A percentile compares a stretch with the other conserved stretches of the same genome.
Evolutionary conservation across 2,329 filamentous ascomycete genomes (phyloP).

Genomic region (Elsinoe ampelina): DNA sequence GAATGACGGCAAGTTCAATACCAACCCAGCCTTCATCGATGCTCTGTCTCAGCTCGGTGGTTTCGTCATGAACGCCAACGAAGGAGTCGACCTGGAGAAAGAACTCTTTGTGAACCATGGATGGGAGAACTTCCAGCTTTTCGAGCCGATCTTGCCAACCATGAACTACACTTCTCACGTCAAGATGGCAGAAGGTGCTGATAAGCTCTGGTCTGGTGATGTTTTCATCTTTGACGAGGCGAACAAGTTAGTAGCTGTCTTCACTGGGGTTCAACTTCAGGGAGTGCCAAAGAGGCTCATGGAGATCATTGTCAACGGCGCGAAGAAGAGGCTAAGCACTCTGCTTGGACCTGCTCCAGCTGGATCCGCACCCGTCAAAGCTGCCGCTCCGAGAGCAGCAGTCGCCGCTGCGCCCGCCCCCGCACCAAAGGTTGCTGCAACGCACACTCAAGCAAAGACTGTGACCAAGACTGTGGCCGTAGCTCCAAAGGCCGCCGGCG

Average conservation of each 20-base stretch:
- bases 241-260: conserved; percentile 26
- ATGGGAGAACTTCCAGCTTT: conserved; percentile 24
- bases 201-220: conserved; percentile 31
- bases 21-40: conserved; percentile 28
- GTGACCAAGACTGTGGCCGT: conserved; percentile 11
- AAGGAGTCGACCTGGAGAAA: conserved; percentile 23
- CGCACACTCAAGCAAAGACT: conserved; percentile 10
- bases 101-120: conserved; percentile 30
- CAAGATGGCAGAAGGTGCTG: conserved; percentile 22
- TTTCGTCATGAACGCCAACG: conserved; percentile 16
- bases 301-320: conserved; percentile 18
- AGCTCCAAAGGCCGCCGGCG: conserved; percentile 23
- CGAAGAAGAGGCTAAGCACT: conserved; percentile 15
- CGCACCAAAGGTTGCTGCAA: conserved; percentile 5
- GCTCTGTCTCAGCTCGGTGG: conserved; percentile 28
- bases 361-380: conserved; percentile 1
- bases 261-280: conserved; percentile 22
- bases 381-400: background rate
- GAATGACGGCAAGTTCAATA: conserved; percentile 17
- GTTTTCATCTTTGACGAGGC: conserved; percentile 23
- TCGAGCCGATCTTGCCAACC: conserved; percentile 21
- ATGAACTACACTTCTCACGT: conserved; percentile 25
- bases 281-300: conserved; percentile 19
- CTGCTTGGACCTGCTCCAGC: conserved; percentile 1
- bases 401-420: background rate